Evolutionary conservation across 1,284 basidiomycete species (phyloP).

Genomic region (Vanrija pseudolonga): DNA sequence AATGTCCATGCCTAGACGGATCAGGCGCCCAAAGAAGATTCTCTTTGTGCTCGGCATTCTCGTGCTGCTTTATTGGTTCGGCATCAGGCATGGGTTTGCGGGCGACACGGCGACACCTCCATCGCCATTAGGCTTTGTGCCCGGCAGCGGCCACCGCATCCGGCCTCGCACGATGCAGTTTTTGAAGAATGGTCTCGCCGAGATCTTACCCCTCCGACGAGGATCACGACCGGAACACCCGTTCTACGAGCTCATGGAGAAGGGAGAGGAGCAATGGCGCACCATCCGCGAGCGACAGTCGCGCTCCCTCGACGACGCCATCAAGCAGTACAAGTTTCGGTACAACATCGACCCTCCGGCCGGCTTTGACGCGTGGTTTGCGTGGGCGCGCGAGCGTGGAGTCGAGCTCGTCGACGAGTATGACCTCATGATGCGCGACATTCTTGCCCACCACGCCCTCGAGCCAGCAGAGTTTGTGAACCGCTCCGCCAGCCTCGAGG

Average conservation of each 20-base stretch:
- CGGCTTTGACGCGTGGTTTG: conserved; percentile 51
- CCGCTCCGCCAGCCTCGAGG: conserved; percentile 29
- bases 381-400: conserved; percentile 64
- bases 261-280: conserved; percentile 40
- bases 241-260: conserved; percentile 48
- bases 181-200: conserved; percentile 13
- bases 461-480: conserved; percentile 34
- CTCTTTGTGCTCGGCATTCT: conserved; percentile 44
- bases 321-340: conserved; percentile 57
- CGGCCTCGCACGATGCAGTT: conserved; percentile 21
- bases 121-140: conserved; percentile 38
- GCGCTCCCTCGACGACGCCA: conserved; percentile 56
- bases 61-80: conserved; percentile 47
- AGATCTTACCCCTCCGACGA: conserved; percentile 7
- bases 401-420: conserved; percentile 74
- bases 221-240: conserved; percentile 32
- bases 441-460: conserved; percentile 45
- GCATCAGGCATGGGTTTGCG: conserved; percentile 46
- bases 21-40: conserved; percentile 43
- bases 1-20: conserved; percentile 30
- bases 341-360: conserved; percentile 51
- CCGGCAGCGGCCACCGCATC: conserved; percentile 29
- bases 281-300: conserved; percentile 49
- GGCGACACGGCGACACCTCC: conserved; percentile 33
- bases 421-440: conserved; percentile 46